These are phyloP conservation scores for Madurella mycetomatis DNA, from an alignment of 2,329 filamentous ascomycete genomes.

Conservation along the genomic window DNA sequence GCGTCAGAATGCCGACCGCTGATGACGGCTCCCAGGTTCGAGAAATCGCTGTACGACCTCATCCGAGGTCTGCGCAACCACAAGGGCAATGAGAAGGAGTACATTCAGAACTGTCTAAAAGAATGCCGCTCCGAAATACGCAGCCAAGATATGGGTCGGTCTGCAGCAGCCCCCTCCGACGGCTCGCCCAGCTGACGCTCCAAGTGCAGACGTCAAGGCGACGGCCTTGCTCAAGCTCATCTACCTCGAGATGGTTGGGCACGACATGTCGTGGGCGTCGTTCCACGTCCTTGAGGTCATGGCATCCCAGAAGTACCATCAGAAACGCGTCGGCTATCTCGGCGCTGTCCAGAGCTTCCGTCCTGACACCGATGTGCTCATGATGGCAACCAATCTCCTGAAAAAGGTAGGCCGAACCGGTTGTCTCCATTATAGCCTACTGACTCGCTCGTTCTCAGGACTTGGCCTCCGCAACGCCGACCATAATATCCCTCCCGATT, in stretches of 20 bases:
- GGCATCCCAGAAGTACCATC: conserved; percentile 90
- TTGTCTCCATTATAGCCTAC: conserved; percentile 29
- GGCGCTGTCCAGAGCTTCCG: conserved; percentile 95
- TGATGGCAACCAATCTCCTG: conserved; percentile 92
- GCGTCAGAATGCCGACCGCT: conserved; percentile 18
- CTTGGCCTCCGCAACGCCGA: conserved; percentile 65
- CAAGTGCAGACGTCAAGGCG: conserved; percentile 75
- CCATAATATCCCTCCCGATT: conserved; percentile 80
- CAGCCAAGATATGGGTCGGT: conserved; percentile 83
- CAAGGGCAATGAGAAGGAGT: conserved; percentile 91
- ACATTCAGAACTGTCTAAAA: conserved; percentile 87
- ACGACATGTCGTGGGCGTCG: conserved; percentile 99
- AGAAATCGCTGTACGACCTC: conserved; percentile 98
- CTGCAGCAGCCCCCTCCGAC: not conserved
- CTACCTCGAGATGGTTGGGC: conserved; percentile 97
- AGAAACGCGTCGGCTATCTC: conserved; percentile 93
- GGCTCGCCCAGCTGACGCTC: conserved; percentile 19
- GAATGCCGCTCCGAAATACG: conserved; percentile 94
- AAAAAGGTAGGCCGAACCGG: conserved; percentile 62
- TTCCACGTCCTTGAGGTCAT: conserved; percentile 99
- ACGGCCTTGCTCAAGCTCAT: conserved; percentile 93
- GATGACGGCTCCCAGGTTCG: conserved; percentile 66
- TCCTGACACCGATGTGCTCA: conserved; percentile 91
- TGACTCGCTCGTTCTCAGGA: conserved; percentile 46
- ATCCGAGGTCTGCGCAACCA: conserved; percentile 93